Evolutionary conservation across 768 basidiomycete species (phyloP).

Genomic region (Sistotremastrum niveocremeum): DNA sequence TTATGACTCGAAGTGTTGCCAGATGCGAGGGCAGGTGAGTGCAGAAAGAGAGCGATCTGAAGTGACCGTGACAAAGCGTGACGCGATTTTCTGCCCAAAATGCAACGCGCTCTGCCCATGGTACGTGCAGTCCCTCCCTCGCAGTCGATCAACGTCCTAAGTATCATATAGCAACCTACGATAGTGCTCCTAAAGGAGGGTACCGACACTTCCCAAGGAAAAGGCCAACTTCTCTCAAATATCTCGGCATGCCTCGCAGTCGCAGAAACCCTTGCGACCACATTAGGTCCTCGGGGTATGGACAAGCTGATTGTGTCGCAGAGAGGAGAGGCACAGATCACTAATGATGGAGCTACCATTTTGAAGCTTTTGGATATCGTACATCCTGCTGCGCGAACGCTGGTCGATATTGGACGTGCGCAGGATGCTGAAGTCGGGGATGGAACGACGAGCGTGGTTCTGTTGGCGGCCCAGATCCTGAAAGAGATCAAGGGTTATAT

Average conservation of each 20-base stretch:
- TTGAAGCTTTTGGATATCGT: constrained; percentile 95
- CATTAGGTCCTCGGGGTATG: constrained; percentile 98
- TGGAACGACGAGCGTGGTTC: constrained; percentile 92
- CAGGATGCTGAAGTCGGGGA: constrained; percentile 99
- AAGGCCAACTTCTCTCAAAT: constrained; percentile 83
- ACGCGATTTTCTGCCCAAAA: constrained; percentile 25
- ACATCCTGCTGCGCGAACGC: constrained; percentile 93
- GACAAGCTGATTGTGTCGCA: constrained; percentile 94
- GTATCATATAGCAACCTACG: constrained; percentile 71
- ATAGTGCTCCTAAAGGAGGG: constrained; percentile 94
- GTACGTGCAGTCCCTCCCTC: constrained; percentile 21
- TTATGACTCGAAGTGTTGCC: too few relatives aligned
- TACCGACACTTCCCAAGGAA: constrained; percentile 92
- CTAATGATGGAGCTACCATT: constrained; percentile 98
- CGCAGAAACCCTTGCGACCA: constrained; percentile 79
- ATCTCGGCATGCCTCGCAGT: constrained; percentile 95
- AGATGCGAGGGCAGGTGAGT: too few relatives aligned
- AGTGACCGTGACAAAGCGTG: too few relatives aligned
- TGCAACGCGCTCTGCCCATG: constrained; percentile 79
- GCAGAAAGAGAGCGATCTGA: too few relatives aligned
- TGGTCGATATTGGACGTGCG: constrained; percentile 95
- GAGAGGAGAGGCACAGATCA: constrained; percentile 94
- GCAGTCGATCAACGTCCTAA: constrained; percentile 3
- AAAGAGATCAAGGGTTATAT: constrained; percentile 87
- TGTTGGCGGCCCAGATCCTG: constrained; percentile 86